Base-by-base conservation (phyloP, 2,329 filamentous ascomycete species). In the Diaporthe helianthi region DNA sequence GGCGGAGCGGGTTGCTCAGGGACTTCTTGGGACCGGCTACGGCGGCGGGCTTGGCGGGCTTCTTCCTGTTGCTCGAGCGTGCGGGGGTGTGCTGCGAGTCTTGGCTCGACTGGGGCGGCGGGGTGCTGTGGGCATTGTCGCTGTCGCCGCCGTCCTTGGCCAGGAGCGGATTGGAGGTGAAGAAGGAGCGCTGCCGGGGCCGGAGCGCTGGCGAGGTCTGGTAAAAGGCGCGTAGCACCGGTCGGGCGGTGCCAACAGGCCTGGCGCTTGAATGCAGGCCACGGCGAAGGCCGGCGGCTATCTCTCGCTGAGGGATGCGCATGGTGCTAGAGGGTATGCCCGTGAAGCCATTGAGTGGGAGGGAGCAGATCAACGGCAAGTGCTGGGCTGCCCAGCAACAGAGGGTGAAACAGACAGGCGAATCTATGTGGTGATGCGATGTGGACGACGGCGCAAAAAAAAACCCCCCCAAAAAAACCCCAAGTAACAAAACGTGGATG, bases 1-100 rank as follows among this genome's bases (percentile, higher is more conserved):
- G 88, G 67, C 95, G 89, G 38, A 98, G 83, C 2, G 93, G 96
- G 71, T 90, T 92, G 68, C 95, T 89, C 41, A 98, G 83, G 2
- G 93, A 96, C 71, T 90, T 92, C 73, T 93, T 78, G 33, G 73
- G 72, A 1, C 71, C 71, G 29, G 49, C 73, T 55, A 46, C 74
- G 51, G 49, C 8, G n/a, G 66, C 29, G 4, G 24, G 75, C 73
- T 22, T 71, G 69, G 31, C 44, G 24, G 54, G 29, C 29, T 61
- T 72, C 51, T 69, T 69, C 66, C 65, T 63, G 41, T 29, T 70
- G 53, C 52, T 55, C 55, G 44, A 10, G 22, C 60, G 52, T 47
- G 38, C 51, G 19, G 44, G 26, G 2, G 29, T 33, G 13, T 60
- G 15, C 24, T 49, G 44, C 52, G 17, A 7, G 15, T 54, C 38